Conservation (phyloP, 2,329 filamentous ascomycete species). For the Aspergillus sp. region DNA sequence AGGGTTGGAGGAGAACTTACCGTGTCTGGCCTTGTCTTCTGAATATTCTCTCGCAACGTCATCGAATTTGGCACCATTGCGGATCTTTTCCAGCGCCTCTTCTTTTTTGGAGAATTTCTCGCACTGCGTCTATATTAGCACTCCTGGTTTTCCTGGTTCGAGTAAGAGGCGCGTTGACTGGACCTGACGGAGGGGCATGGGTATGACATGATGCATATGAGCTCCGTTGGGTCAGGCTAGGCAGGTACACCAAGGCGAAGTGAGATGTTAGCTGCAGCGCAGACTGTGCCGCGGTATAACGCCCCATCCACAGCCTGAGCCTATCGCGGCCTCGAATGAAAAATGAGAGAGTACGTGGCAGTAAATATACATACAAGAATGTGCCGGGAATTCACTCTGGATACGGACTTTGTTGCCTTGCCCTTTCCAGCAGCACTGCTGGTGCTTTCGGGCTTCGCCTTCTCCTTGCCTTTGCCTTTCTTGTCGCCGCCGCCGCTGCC, state of each 20-base stretch:
- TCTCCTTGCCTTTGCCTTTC: conserved; percentile 41
- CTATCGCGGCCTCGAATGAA: too few relatives aligned
- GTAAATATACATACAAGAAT: conserved; percentile 51
- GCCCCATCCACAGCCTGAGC: background rate
- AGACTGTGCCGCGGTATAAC: background rate
- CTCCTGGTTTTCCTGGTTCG: background rate
- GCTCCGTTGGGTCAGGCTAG: background rate
- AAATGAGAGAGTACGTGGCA: too few relatives aligned
- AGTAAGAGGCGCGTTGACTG: background rate
- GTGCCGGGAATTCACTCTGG: conserved; percentile 64
- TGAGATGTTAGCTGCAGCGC: background rate
- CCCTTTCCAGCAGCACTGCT: conserved; percentile 29
- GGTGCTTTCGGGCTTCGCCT: conserved; percentile 24
- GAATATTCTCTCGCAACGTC: conserved; percentile 65
- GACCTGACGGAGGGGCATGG: too few relatives aligned
- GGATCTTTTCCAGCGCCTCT: conserved; percentile 61
- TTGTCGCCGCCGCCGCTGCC: conserved; percentile 33
- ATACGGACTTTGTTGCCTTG: conserved; percentile 56
- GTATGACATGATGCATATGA: background rate
- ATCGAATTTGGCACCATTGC: conserved; percentile 62
- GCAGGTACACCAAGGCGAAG: background rate
- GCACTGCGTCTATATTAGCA: conserved; percentile 40
- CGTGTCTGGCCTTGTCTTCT: conserved; percentile 64
- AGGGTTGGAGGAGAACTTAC: conserved; percentile 26
- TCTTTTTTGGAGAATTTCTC: conserved; percentile 67